Percentiles rank a stretch among this genome's conserved stretches.
Conservation (phyloP, 805 yeast genomes). For the Millerozyma miso region DNA sequence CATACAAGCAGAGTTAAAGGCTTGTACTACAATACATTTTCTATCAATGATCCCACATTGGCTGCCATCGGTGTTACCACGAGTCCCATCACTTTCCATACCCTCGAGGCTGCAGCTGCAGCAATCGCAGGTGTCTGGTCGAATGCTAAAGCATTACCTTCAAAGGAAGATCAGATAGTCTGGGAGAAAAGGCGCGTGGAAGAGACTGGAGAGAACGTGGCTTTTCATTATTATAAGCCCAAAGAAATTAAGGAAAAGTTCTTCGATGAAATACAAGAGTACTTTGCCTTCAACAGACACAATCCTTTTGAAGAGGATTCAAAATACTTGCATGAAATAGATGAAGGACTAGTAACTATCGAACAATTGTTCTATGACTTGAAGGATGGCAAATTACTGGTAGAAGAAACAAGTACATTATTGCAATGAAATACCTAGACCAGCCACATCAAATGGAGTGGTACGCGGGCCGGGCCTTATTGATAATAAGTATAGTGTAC, state of each 20-base stretch:
- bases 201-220: constrained; percentile 14
- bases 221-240: constrained; percentile 33
- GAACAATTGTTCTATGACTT: constrained; percentile 10
- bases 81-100: constrained; percentile 44
- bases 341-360: constrained; percentile 5
- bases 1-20: constrained; percentile 32
- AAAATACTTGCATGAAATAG: constrained; percentile 13
- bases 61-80: constrained; percentile 39
- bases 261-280: constrained; percentile 21
- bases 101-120: constrained; percentile 50
- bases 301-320: constrained; percentile 26
- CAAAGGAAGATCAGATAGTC: constrained; percentile 31
- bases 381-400: constrained; percentile 11
- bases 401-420: constrained; percentile 6
- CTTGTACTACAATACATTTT: constrained; percentile 34
- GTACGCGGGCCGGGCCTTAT: no score
- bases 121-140: constrained; percentile 59
- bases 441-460: no score
- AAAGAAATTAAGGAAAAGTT: constrained; percentile 16
- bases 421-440: no score
- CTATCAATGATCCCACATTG: constrained; percentile 40
- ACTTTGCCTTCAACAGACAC: constrained; percentile 24
- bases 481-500: no score
- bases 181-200: constrained; percentile 28
- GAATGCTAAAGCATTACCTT: constrained; percentile 32